Conservation (phyloP, 2,329 filamentous ascomycete species). For the Diplodia sapinea region DNA sequence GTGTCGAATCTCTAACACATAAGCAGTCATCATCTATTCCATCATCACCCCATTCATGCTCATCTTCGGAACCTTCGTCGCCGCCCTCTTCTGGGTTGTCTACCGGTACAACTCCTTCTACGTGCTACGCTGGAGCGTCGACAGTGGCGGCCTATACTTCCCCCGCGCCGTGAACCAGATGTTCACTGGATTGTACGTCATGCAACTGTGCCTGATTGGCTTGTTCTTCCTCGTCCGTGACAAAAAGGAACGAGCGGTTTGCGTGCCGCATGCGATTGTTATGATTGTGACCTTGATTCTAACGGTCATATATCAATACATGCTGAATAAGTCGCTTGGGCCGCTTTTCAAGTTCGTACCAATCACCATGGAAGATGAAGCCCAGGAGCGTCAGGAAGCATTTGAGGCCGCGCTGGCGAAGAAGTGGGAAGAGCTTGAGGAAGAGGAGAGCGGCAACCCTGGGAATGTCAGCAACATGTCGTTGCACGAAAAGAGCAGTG, state of each 20-base stretch:
- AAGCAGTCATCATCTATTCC: constrained; percentile 74
- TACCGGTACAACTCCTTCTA: constrained; percentile 98
- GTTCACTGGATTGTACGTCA: constrained; percentile 92
- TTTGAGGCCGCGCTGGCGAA: constrained; percentile 75
- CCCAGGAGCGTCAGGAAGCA: constrained; percentile 84
- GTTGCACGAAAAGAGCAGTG: constrained; percentile 34
- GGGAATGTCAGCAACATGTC: constrained; percentile 15
- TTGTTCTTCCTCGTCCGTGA: constrained; percentile 81
- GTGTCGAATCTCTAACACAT: neutral
- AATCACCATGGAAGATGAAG: constrained; percentile 94
- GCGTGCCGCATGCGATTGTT: constrained; percentile 76
- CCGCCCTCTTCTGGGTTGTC: constrained; percentile 88
- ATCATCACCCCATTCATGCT: constrained; percentile 89
- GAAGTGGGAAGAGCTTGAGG: constrained; percentile 39
- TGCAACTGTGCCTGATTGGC: constrained; percentile 89
- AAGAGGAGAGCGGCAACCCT: constrained; percentile 36
- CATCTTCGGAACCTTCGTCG: constrained; percentile 91
- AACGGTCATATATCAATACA: constrained; percentile 77
- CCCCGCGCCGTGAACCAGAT: constrained; percentile 93
- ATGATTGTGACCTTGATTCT: constrained; percentile 79
- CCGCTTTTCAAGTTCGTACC: constrained; percentile 89
- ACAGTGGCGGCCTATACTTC: constrained; percentile 92
- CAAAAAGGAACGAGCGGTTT: constrained; percentile 60
- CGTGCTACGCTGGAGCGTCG: constrained; percentile 84
- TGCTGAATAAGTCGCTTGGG: constrained; percentile 82